phyloP scores from a whole-genome alignment of 495 filamentous ascomycete genomes.

The Endocarpon pusillum region DNA sequence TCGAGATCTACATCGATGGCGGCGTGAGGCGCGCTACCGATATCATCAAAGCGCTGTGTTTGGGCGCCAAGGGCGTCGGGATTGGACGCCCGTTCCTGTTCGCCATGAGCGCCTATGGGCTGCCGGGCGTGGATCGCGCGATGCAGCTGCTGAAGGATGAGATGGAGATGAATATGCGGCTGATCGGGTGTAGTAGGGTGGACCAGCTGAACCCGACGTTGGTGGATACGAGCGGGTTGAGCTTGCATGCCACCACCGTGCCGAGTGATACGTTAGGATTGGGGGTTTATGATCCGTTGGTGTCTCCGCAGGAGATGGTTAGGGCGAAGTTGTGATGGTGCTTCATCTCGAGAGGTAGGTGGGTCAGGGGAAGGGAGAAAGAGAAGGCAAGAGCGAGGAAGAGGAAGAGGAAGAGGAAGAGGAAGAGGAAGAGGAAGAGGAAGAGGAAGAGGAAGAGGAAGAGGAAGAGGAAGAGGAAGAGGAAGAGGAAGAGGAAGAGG shows the following conservation, averaged over 20 bases:
- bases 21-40: conserved; percentile 82
- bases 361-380: neutral
- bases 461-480: neutral
- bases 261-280: conserved; percentile 53
- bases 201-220: conserved; percentile 63
- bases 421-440: neutral
- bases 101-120: conserved; percentile 87
- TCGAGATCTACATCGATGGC: conserved; percentile 87
- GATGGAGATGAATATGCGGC: conserved; percentile 97
- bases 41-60: conserved; percentile 87
- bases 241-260: conserved; percentile 47
- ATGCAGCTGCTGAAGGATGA: conserved; percentile 95
- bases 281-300: conserved; percentile 46
- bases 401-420: neutral
- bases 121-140: conserved; percentile 71
- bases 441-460: neutral
- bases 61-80: conserved; percentile 84
- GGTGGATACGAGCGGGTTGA: conserved; percentile 57
- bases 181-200: conserved; percentile 62
- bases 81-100: conserved; percentile 91
- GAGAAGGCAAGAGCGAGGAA: neutral
- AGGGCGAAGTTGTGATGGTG: conserved; percentile 38
- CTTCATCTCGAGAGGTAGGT: neutral
- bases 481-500: neutral
- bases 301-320: conserved; percentile 38